Evolutionary conservation across 306 rosid species (phyloP).

Genomic region (Fragaria ananassa): DNA sequence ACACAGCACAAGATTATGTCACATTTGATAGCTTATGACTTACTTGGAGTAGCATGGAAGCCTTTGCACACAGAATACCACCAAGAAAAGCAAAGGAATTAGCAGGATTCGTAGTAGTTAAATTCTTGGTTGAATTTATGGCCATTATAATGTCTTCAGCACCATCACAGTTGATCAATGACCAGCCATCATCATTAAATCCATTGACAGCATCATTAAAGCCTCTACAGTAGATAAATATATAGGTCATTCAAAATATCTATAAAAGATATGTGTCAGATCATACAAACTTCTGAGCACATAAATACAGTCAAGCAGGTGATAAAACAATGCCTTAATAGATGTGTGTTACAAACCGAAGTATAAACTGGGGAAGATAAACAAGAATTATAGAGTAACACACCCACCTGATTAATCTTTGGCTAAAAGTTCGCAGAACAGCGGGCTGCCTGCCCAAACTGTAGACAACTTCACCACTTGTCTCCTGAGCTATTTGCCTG

Average conservation of each 20-base stretch:
- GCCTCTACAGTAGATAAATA: slow-evolving; percentile 51
- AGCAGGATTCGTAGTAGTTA: slow-evolving; percentile 57
- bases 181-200: slow-evolving; percentile 94
- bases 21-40: slow-evolving; percentile 22
- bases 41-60: slow-evolving; percentile 98
- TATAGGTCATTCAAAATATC: neutral
- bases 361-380: neutral
- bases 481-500: slow-evolving; percentile 94
- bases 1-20: neutral
- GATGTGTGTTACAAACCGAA: neutral
- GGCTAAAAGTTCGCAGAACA: slow-evolving; percentile 88
- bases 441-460: slow-evolving; percentile 98
- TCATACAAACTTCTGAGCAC: neutral
- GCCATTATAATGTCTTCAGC: slow-evolving; percentile 87
- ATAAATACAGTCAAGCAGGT: neutral
- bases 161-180: slow-evolving; percentile 74
- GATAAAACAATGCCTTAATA: neutral
- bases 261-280: neutral
- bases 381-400: neutral
- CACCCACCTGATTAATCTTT: slow-evolving; percentile 79
- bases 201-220: slow-evolving; percentile 97
- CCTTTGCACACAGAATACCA: slow-evolving; percentile 94
- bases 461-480: slow-evolving; percentile 94
- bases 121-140: slow-evolving; percentile 69
- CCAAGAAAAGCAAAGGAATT: slow-evolving; percentile 74